A percentile compares a stretch with the other conserved stretches of the same genome.
phyloP scores from a whole-genome alignment of 139 green algal species.

The Chlamydomonas sp. region DNA sequence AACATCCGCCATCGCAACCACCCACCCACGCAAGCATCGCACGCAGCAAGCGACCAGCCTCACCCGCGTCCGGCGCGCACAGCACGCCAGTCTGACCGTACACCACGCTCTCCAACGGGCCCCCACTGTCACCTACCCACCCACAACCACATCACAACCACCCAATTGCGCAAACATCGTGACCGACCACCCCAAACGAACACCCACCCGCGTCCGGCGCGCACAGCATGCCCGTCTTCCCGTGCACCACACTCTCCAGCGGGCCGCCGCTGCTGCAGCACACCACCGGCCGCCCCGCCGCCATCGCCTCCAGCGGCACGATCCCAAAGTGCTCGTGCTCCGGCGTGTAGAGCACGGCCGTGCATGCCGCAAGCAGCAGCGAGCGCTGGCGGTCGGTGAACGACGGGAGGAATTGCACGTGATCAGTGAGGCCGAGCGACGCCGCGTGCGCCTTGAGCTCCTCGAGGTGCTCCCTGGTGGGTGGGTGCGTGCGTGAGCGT shows the following conservation, averaged over 20 bases:
- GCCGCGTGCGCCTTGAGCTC: conserved; percentile 46
- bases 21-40: too few relatives aligned
- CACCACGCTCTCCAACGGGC: background rate
- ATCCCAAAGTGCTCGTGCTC: conserved; percentile 97
- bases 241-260: conserved; percentile 63
- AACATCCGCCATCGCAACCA: too few relatives aligned
- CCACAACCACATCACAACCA: too few relatives aligned
- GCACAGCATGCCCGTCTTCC: conserved; percentile 61
- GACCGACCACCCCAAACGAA: background rate
- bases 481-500: too few relatives aligned
- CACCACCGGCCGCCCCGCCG: conserved; percentile 71
- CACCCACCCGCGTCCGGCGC: conserved; percentile 34
- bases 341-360: conserved; percentile 83
- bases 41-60: too few relatives aligned
- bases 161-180: too few relatives aligned
- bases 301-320: conserved; percentile 96
- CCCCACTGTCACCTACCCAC: background rate
- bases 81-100: background rate
- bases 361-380: conserved; percentile 57
- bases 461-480: conserved; percentile 22
- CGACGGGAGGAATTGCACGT: conserved; percentile 75
- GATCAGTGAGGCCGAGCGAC: conserved; percentile 42
- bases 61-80: background rate
- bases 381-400: conserved; percentile 72
- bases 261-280: conserved; percentile 80